Base-by-base conservation (phyloP, 2,329 filamentous ascomycete species). In the Calonectria fujianensis region DNA sequence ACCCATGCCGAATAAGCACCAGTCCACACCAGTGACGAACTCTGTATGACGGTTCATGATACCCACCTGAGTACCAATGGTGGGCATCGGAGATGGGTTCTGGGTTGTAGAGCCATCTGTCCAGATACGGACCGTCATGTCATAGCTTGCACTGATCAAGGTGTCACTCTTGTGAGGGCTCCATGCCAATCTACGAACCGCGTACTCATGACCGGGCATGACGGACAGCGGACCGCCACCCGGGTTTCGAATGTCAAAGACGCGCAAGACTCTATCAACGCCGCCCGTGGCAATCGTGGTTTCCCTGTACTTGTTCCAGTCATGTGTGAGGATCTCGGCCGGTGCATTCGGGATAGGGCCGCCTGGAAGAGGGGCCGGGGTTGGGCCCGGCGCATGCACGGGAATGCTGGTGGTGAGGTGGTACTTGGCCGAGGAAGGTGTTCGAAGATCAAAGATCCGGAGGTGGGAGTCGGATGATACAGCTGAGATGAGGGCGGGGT, bases 221-320 rank as follows among this genome's bases (percentile, higher is more conserved):
- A 96, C 85, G 9, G 94, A 89, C 13, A 95, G 83, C 0, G 96
- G 95, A 0, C 95, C 95, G 7, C 89, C 91, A 7, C 89, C 87
- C 0, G 95, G 94, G 80, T 92, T 94, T 54, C 97, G 90, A 59
- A 98, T 93, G 84, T 99, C 97, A 82, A 98, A 98, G 0, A 94
- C 97, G 63, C 97, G 93, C 75, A 99, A 93, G 24, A 94, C 87
- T 69, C 94, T 91, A 84, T 99, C 97, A 4, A 98, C 97, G 70
- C 97, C 96, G 1, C 92, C 97, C 0, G 95, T 95, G 0, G 97
- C 97, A 70, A 99, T 88, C 32, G 98, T 89, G 0, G 93, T 94
- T 78, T 96, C 92, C 50, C 94, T 91, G 86, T 99, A 99, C 86
- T 99, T 99, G 87, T 99, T 99, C 97, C 97, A 99, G 85, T 99